Evolutionary conservation across 352 stramenopile species (phyloP), one percentile per base, ranked within the genome.

Genomic region (Phytophthora cryptogea): DNA sequence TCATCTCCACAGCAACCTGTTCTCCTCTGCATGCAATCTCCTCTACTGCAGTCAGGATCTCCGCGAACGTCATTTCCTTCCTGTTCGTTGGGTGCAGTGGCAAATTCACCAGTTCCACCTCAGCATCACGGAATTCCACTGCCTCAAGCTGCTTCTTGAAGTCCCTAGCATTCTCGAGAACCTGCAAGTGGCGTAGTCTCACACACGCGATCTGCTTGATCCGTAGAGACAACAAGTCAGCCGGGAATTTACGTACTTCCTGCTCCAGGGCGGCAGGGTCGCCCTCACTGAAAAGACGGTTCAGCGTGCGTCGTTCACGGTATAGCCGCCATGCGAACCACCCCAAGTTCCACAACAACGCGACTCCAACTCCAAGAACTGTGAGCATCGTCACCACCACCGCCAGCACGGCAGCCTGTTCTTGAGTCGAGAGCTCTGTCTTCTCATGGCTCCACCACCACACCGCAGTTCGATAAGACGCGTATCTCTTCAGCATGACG

Each of bases 51-150:
- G 70, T 76, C 2, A 81, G 26, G n/a, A 89, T 75, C 5, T 89
- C 74, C 9, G 74, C 68, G 17, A 91, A 85, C 20, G 82, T 88
- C 82, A 88, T 88, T 9, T 68, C 52, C 33, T 84, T 76, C 17
- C 54, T 54, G n/a, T 50, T 73, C 14, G 39, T 60, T n/a, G 54
- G 39, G 28, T 72, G 54, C 1, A 69, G 52, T 2, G 78, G 79
- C 5, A 88, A 27, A 7, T 73, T 72, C 20, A 61, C 47, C 27
- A 91, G 59, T 30, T 74, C 59, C 36, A 87, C 72, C 4, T 62
- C 43, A 13, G 31, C 47, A 23, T 87, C 66, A 11, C 73, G 62
- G 54, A 91, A 88, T 13, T 63, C 48, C 1, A 91, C 39, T 1
- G 28, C 44, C 20, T 65, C 56, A 1, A 86, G 55, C 20, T 80